phyloP scores from a whole-genome alignment of 495 filamentous ascomycete species.

The Xylaria venustula region DNA sequence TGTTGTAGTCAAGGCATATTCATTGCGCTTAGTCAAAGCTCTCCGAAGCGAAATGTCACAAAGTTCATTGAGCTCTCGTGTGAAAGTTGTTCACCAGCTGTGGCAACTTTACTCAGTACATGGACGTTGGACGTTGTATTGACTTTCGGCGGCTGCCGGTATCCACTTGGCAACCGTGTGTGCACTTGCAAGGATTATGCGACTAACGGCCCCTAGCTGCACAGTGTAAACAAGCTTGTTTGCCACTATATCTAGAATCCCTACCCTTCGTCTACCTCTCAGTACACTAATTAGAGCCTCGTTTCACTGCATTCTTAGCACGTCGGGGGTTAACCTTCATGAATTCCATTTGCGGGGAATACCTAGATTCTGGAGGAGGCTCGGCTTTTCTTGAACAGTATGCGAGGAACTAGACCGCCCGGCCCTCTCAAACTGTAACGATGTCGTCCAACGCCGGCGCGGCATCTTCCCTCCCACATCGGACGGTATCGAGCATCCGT shows the following conservation, averaged over 20 bases:
- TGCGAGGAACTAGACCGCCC: no score
- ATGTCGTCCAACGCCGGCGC: conserved; percentile 30
- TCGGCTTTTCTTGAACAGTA: no score
- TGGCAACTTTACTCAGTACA: no score
- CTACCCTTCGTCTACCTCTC: no score
- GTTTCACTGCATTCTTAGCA: not conserved
- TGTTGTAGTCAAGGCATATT: not conserved
- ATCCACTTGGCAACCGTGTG: conserved; percentile 17
- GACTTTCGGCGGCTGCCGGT: conserved; percentile 13
- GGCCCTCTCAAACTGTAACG: conserved; percentile 20
- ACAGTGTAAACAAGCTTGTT: no score
- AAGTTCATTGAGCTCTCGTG: not conserved
- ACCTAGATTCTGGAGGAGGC: no score
- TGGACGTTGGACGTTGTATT: conserved; percentile 16
- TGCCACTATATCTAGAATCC: no score
- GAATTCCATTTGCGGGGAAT: no score
- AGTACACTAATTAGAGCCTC: no score
- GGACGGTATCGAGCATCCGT: conserved; percentile 52
- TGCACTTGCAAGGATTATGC: not conserved
- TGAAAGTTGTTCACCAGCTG: no score
- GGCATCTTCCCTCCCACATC: conserved; percentile 42
- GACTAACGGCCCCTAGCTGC: not conserved
- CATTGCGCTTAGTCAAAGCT: not conserved
- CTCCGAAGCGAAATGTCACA: not conserved
- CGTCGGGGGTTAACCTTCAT: no score